phyloP scores from a whole-genome alignment of 352 stramenopile genomes.

The Pythium myriotylum region DNA sequence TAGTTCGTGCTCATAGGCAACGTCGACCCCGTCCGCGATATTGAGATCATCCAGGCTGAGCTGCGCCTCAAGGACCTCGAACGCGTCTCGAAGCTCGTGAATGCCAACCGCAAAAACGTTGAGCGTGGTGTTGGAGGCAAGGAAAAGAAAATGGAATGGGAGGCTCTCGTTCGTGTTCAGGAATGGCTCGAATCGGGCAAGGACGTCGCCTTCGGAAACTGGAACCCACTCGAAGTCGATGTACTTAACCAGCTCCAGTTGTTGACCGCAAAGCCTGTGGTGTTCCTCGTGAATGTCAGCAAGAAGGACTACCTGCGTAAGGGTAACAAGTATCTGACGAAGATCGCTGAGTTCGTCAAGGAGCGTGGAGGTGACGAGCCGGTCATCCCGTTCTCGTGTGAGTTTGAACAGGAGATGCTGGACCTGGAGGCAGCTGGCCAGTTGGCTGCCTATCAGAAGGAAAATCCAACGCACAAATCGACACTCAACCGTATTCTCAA shows the following conservation, averaged over 20 bases:
- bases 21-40: slow-evolving; percentile 98
- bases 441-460: slow-evolving; percentile 73
- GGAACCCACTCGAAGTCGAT: slow-evolving; percentile 88
- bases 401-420: slow-evolving; percentile 97
- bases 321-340: slow-evolving; percentile 97
- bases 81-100: slow-evolving; percentile 73
- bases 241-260: slow-evolving; percentile 93
- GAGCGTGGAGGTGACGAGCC: slow-evolving; percentile 94
- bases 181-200: slow-evolving; percentile 87
- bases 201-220: slow-evolving; percentile 91
- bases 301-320: slow-evolving; percentile 99
- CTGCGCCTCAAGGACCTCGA: slow-evolving; percentile 98
- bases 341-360: slow-evolving; percentile 98
- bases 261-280: slow-evolving; percentile 95
- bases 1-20: slow-evolving; percentile 88
- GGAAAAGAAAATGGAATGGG: slow-evolving; percentile 96
- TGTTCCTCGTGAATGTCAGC: slow-evolving; percentile 99
- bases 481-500: slow-evolving; percentile 98
- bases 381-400: slow-evolving; percentile 96
- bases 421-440: slow-evolving; percentile 70
- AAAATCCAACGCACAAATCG: slow-evolving; percentile 88
- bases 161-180: slow-evolving; percentile 80
- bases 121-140: slow-evolving; percentile 90
- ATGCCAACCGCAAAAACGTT: slow-evolving; percentile 86
- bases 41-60: slow-evolving; percentile 99